These are phyloP conservation scores for Hanseniaspora sp. DNA, from an alignment of 1,139 yeast genomes.

Conservation along the genomic window DNA sequence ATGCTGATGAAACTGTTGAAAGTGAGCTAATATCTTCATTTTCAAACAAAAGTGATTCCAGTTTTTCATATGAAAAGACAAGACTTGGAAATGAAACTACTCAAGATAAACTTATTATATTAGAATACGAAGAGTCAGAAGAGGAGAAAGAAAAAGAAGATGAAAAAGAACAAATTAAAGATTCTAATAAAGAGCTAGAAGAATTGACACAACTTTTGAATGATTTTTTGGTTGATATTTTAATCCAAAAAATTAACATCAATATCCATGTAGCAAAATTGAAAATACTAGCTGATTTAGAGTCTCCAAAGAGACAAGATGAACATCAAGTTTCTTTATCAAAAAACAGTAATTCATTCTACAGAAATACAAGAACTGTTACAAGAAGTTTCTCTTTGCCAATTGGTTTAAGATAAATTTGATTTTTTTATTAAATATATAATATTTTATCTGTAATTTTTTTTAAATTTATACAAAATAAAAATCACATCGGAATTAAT, in stretches of 20 bases:
- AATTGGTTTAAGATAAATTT: neutral
- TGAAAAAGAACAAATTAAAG: conserved; percentile 7
- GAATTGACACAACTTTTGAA: neutral
- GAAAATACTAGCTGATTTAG: neutral
- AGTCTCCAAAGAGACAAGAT: neutral
- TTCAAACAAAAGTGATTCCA: neutral
- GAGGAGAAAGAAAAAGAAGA: conserved; percentile 14
- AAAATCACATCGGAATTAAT: too few relatives aligned
- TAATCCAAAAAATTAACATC: conserved; percentile 14
- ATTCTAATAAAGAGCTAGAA: neutral
- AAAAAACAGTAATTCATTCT: neutral
- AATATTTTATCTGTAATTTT: too few relatives aligned
- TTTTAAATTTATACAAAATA: too few relatives aligned
- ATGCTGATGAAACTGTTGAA: neutral
- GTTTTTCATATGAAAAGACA: neutral
- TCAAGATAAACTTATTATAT: neutral
- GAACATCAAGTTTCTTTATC: neutral
- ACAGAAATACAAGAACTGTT: neutral
- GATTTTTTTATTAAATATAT: neutral
- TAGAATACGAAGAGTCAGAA: conserved; percentile 11
- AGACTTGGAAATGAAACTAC: neutral
- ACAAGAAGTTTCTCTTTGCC: conserved; percentile 9
- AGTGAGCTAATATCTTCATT: neutral
- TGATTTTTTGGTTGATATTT: conserved; percentile 14
- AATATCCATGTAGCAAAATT: neutral